Evolutionary conservation across 164 flowering plant genomes (phyloP), one percentile per base, ranked within the genome.

Genomic region (Vitis rupestris): DNA sequence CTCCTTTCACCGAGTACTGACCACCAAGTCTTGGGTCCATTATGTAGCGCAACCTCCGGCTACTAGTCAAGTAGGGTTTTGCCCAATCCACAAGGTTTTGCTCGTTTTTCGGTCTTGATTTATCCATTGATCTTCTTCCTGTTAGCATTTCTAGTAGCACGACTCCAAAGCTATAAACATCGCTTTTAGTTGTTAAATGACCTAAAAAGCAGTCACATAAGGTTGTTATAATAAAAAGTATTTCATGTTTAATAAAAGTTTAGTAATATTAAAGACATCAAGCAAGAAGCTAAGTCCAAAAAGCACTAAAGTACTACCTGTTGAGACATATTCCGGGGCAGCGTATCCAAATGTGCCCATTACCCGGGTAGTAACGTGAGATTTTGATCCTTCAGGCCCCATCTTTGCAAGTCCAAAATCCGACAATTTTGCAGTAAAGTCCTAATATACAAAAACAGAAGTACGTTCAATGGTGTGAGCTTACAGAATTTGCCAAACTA

Each of bases 331-430:
- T 81, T 96, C 98, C 0, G 99, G 99, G 6, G 99, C 98, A 23
- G 99, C 99, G 71, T 96, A 96, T 11, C 99, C 99, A 68, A 89
- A 90, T 2, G 99, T 96, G 2, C 98, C 99, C 98, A 96, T 96
- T 6, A 96, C 98, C 55, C 99, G 76, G 29, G 99, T 96, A 0
- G 97, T 93, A 13, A 96, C 99, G 65, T 96, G 99, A 0, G 99
- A 84, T 3, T 96, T 77, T 64, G 96, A 91, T 69, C 98, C 99
- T 71, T 91, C 97, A 6, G 99, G 99, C 15, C 99, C 99, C 97
- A 96, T 92, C 68, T 82, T 91, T 8, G 98, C 99, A 8, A 96
- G 88, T 57, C 99, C 99, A 60, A 96, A 96, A 80, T 96, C 98
- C 0, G 99, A 95, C 16, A 95, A 66, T 70, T 95, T 95, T 1